Conservation (phyloP, 345 rosid species). For the Alliaria petiolata region DNA sequence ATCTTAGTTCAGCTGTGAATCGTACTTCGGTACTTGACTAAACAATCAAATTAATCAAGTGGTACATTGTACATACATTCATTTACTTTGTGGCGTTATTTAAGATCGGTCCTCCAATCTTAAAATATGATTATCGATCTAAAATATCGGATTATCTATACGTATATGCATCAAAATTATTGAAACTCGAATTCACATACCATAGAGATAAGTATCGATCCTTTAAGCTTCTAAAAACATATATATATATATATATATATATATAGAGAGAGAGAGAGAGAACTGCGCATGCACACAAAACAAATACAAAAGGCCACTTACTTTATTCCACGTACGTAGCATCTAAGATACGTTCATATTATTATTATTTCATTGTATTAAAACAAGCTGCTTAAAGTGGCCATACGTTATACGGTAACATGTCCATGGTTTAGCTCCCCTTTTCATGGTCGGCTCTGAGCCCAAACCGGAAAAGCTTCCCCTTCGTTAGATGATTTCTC, state of each 20-base stretch:
- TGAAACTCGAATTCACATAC: not conserved
- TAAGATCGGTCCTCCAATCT: too few relatives aligned
- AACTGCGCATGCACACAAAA: not conserved
- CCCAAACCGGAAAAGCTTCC: constrained; percentile 6
- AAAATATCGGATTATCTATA: not conserved
- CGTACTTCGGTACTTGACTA: too few relatives aligned
- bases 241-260: not conserved
- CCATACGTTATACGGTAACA: constrained; percentile 1
- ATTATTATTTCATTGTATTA: not conserved
- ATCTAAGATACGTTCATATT: too few relatives aligned
- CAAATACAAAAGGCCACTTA: too few relatives aligned
- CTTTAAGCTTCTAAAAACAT: not conserved
- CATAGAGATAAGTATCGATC: not conserved
- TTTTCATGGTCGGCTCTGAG: not conserved
- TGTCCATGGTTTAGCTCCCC: not conserved
- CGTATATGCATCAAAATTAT: not conserved
- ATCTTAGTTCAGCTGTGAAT: too few relatives aligned
- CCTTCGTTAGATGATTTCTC: not conserved
- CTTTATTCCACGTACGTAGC: too few relatives aligned
- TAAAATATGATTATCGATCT: not conserved
- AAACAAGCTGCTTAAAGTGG: not conserved
- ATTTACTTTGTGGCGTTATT: too few relatives aligned
- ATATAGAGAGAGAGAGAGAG: too few relatives aligned
- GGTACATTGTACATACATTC: too few relatives aligned
- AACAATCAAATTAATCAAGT: too few relatives aligned